A percentile compares a stretch with the other conserved stretches of the same genome.
Conservation (phyloP, 176 grass and related monocot species). For the Ampelocalamus luodianensis region DNA sequence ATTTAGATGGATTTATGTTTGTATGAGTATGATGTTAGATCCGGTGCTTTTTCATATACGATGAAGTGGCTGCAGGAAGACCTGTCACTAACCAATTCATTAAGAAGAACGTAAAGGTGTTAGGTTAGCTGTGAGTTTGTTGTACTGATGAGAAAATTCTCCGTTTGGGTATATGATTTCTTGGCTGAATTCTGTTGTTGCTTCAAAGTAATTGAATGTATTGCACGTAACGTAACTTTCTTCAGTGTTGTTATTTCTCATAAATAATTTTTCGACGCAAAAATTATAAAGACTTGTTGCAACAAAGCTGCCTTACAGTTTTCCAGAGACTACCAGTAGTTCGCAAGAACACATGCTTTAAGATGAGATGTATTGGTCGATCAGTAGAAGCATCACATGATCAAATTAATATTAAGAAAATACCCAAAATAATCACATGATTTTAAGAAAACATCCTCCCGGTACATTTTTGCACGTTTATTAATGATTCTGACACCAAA, state of each 20-base stretch:
- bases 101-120: neutral
- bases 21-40: neutral
- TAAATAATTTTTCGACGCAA: neutral
- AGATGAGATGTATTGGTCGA: neutral
- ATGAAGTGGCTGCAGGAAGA: neutral
- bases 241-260: neutral
- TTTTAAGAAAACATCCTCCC: neutral
- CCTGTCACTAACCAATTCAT: neutral
- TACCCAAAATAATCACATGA: neutral
- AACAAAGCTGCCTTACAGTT: neutral
- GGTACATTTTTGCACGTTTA: neutral
- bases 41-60: neutral
- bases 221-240: neutral
- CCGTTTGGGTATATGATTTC: neutral
- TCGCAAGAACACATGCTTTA: neutral
- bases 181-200: neutral
- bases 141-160: neutral
- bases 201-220: neutral
- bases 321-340: neutral
- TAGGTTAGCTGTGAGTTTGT: neutral
- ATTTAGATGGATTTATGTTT: constrained; percentile 24
- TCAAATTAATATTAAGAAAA: neutral
- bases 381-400: neutral
- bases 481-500: neutral
- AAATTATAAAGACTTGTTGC: constrained; percentile 2